phyloP scores from a whole-genome alignment of 306 rosid genomes.

The Calophaca sinica region DNA sequence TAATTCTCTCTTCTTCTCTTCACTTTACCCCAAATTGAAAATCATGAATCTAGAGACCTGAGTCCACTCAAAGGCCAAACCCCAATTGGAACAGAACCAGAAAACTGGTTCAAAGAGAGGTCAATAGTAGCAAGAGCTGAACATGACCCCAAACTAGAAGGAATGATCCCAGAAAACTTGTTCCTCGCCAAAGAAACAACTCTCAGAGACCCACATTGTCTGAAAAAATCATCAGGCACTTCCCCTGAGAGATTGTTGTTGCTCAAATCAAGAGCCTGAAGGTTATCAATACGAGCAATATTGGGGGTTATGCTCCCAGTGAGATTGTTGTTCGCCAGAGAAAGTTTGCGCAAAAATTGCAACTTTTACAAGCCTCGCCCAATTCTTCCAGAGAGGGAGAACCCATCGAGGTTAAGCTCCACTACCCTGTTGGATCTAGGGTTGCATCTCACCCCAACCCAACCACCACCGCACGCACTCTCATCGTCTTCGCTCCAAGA shows the following conservation, averaged over 20 bases:
- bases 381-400: constrained; percentile 78
- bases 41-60: constrained; percentile 77
- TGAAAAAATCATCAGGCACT: constrained; percentile 74
- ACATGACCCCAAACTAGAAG: constrained; percentile 75
- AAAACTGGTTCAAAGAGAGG: constrained; percentile 75
- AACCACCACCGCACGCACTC: constrained; percentile 63
- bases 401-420: constrained; percentile 84
- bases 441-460: constrained; percentile 87
- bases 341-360: constrained; percentile 73
- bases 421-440: constrained; percentile 90
- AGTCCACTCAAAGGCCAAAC: constrained; percentile 84
- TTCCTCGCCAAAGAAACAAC: constrained; percentile 70
- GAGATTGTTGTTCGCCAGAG: constrained; percentile 79
- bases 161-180: constrained; percentile 73
- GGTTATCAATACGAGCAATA: constrained; percentile 69
- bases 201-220: constrained; percentile 95
- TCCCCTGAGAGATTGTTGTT: constrained; percentile 74
- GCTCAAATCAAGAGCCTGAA: constrained; percentile 81
- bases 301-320: constrained; percentile 74
- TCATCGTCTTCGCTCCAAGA: constrained; percentile 96
- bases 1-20: too few species aligned
- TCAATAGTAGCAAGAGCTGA: constrained; percentile 68
- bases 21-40: too few species aligned
- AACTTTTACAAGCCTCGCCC: constrained; percentile 84
- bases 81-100: constrained; percentile 70